phyloP scores from a whole-genome alignment of 2,329 filamentous ascomycete species.

The Fusarium coffeatum region DNA sequence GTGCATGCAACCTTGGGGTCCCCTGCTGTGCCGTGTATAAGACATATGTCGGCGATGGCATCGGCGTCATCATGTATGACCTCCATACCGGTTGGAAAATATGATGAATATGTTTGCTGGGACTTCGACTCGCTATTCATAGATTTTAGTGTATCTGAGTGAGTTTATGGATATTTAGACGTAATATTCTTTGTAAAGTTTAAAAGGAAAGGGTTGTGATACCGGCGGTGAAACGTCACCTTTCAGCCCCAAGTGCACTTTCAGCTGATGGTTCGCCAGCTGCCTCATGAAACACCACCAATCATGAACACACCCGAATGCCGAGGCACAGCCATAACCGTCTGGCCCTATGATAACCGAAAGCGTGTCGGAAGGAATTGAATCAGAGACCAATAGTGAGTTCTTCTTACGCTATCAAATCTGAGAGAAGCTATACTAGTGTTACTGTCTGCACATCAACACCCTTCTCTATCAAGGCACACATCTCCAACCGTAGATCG shows the following conservation, averaged over 20 bases:
- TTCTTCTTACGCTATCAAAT: neutral
- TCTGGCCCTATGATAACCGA: neutral
- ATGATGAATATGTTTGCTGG: neutral
- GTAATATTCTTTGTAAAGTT: neutral
- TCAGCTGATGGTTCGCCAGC: neutral
- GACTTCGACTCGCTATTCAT: rapidly evolving
- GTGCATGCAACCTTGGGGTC: neutral
- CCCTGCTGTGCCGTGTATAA: neutral
- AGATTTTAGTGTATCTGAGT: rapidly evolving
- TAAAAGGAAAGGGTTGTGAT: neutral
- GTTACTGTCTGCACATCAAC: neutral
- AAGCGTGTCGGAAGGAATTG: neutral
- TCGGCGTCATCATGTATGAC: neutral
- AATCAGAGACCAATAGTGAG: neutral
- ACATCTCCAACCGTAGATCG: neutral
- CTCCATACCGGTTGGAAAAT: neutral
- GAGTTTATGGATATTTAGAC: neutral
- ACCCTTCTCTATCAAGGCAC: neutral
- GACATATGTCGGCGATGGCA: neutral
- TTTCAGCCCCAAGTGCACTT: neutral
- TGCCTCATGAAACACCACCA: neutral
- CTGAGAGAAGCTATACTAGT: neutral
- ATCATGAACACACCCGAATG: neutral
- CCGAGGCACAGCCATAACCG: neutral
- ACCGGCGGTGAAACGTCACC: neutral